Base-by-base conservation (phyloP, 768 basidiomycete species). In the Termitomyces heimii region DNA sequence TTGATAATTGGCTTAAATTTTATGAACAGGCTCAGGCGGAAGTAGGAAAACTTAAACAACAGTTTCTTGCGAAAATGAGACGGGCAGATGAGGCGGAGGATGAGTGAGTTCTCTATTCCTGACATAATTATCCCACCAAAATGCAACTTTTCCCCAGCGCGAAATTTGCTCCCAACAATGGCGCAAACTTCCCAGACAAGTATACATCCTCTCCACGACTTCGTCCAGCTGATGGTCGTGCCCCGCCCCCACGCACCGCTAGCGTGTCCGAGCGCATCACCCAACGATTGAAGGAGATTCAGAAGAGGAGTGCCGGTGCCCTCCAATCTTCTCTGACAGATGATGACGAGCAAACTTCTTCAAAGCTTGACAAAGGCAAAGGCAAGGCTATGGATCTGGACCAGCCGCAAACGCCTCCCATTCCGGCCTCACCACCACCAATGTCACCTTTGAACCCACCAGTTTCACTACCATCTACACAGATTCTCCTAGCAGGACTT, bases 1-100 rank as follows among this genome's bases (percentile, higher is more conserved):
- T 93, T 16, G 84, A 88, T 51, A 77, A 80, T 48, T 90, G 83
- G 82, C 68, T 92, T 53, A 77, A 76, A 42, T 75, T 80, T 3
- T 95, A 94, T 62, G 89, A 91, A 60, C 79, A 85, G 40, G 78
- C 82, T 0, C 81, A 86, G 26, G 77, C 70, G 22, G 86, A 89
- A 53, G 88, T 92, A 5, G 68, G 76, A 43, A 88, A 87, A 70
- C 72, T 94, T 60, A 93, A 90, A 71, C 80, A 85, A 52, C 77
- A 82, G 54, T 96, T 96, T 66, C 69, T 92, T 12, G 71, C 78
- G 32, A 96, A 94, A 70, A 86, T 82, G 0, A 82, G 91, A 54
- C 82, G 82, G 40, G 94, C 94, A 16, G 94, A 97, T 64, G 94
- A 97, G 66, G 87, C 88, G 8, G 93, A 93, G 68, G 94, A 97